Evolutionary conservation across 2,329 filamentous ascomycete genomes (phyloP).

Genomic region (Fusarium acutatum): DNA sequence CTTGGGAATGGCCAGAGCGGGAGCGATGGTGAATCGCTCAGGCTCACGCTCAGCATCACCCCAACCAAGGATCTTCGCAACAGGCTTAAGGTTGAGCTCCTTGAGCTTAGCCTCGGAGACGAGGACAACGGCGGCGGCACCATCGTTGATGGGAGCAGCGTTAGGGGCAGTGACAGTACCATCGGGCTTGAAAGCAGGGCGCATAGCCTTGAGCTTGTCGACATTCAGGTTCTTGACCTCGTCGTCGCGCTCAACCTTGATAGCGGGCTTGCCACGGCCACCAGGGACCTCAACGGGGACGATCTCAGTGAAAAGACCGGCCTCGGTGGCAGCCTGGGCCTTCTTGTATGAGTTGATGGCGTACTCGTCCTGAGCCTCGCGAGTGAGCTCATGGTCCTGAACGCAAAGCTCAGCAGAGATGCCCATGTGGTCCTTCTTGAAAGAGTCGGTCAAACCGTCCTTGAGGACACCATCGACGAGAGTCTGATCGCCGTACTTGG

Average conservation of each 20-base stretch:
- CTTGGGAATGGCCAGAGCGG: slow-evolving; percentile 94
- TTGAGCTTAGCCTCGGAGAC: slow-evolving; percentile 95
- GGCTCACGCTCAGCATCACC: slow-evolving; percentile 91
- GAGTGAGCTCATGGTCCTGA: slow-evolving; percentile 79
- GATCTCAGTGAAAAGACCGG: slow-evolving; percentile 88
- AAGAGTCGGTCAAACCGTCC: slow-evolving; percentile 94
- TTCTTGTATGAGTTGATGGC: slow-evolving; percentile 95
- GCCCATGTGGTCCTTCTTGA: slow-evolving; percentile 97
- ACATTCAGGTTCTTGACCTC: slow-evolving; percentile 94
- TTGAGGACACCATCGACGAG: slow-evolving; percentile 92
- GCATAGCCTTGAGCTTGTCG: slow-evolving; percentile 85
- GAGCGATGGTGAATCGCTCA: slow-evolving; percentile 94
- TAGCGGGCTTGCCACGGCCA: slow-evolving; percentile 86
- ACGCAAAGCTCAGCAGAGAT: slow-evolving; percentile 92
- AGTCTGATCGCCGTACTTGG: slow-evolving; percentile 92
- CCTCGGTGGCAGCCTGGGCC: slow-evolving; percentile 85
- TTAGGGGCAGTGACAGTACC: slow-evolving; percentile 97
- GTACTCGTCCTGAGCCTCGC: slow-evolving; percentile 93
- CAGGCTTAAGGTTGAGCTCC: slow-evolving; percentile 87
- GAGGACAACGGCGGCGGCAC: slow-evolving; percentile 89
- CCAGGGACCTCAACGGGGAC: slow-evolving; percentile 87
- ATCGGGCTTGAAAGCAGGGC: slow-evolving; percentile 81
- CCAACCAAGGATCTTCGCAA: slow-evolving; percentile 98
- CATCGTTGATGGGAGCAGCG: slow-evolving; percentile 95
- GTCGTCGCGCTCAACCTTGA: slow-evolving; percentile 85